Conservation (phyloP, 495 filamentous ascomycete genomes). For the Symbiotaphrina buchneri region DNA sequence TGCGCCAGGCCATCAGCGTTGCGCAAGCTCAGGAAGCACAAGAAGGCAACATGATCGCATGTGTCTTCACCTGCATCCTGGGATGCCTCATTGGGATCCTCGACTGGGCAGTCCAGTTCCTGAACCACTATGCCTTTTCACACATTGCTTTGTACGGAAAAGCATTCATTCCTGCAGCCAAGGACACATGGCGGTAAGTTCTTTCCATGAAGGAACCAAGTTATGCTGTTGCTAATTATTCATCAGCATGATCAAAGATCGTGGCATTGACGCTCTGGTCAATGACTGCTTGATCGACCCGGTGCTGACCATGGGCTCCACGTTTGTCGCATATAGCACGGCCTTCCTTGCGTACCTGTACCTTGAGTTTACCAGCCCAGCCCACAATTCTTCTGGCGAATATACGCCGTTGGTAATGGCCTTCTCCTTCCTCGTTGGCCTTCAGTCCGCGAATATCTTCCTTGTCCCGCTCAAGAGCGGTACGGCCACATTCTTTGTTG, state of each 20-base stretch:
- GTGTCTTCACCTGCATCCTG: constrained; percentile 45
- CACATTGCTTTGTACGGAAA: constrained; percentile 87
- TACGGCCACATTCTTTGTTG: constrained; percentile 68
- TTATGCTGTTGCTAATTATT: constrained; percentile 1
- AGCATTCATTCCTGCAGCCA: constrained; percentile 61
- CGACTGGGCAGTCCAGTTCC: constrained; percentile 63
- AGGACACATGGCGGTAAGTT: constrained; percentile 54
- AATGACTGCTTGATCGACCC: constrained; percentile 83
- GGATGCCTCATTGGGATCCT: constrained; percentile 55
- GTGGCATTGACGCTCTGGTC: constrained; percentile 72
- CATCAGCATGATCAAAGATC: constrained; percentile 58
- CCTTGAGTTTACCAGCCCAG: constrained; percentile 52
- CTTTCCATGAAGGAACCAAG: no score
- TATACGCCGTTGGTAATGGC: constrained; percentile 65
- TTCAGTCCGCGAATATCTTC: constrained; percentile 78
- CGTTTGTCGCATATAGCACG: constrained; percentile 64
- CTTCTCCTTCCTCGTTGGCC: constrained; percentile 61
- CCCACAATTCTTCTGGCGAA: constrained; percentile 46
- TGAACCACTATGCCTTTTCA: constrained; percentile 74
- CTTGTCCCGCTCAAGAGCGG: constrained; percentile 41
- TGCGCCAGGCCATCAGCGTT: constrained; percentile 55
- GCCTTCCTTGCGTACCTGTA: constrained; percentile 69
- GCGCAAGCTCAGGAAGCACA: constrained; percentile 38
- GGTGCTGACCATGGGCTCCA: constrained; percentile 70
- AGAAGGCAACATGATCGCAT: constrained; percentile 45